Evolutionary conservation across 352 stramenopile species (phyloP).

Genomic region (Phytophthora quininea): DNA sequence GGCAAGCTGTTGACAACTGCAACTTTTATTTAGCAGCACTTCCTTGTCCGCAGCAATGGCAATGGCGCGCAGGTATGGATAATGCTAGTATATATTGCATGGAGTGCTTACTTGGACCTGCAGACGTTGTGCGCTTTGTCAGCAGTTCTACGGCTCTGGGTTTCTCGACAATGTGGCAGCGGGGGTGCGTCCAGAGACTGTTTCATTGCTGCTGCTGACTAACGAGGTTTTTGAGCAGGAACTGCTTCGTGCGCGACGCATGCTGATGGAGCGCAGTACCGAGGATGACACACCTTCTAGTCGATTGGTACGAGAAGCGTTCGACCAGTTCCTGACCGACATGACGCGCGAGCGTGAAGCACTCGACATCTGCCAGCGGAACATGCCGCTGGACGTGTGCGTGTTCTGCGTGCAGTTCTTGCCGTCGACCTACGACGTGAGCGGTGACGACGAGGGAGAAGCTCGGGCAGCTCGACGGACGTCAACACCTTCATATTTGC

Average conservation of each 20-base stretch:
- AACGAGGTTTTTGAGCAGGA: slow-evolving; percentile 34
- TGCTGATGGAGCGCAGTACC: slow-evolving; percentile 54
- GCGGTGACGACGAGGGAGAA: slow-evolving; percentile 30
- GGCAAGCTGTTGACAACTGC: no score
- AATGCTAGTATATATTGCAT: neutral
- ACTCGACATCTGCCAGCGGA: slow-evolving; percentile 25
- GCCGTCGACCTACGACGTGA: slow-evolving; percentile 47
- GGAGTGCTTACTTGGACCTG: no score
- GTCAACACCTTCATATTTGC: slow-evolving; percentile 11
- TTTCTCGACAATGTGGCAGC: slow-evolving; percentile 57
- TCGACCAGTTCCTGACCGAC: slow-evolving; percentile 57
- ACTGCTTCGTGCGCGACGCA: slow-evolving; percentile 54
- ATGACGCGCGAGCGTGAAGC: slow-evolving; percentile 41
- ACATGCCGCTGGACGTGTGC: slow-evolving; percentile 51
- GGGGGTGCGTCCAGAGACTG: slow-evolving; percentile 27
- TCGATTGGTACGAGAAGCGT: slow-evolving; percentile 35
- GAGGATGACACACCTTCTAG: slow-evolving; percentile 16
- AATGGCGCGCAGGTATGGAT: slow-evolving; percentile 13
- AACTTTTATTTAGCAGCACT: no score
- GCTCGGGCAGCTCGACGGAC: slow-evolving; percentile 8
- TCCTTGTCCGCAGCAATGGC: neutral
- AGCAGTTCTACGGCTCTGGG: slow-evolving; percentile 51
- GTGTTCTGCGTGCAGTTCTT: slow-evolving; percentile 61
- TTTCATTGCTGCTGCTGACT: slow-evolving; percentile 6
- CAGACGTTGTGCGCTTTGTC: slow-evolving; percentile 53